phyloP scores from a whole-genome alignment of 2,329 filamentous ascomycete genomes.

The Sporothrix protearum region DNA sequence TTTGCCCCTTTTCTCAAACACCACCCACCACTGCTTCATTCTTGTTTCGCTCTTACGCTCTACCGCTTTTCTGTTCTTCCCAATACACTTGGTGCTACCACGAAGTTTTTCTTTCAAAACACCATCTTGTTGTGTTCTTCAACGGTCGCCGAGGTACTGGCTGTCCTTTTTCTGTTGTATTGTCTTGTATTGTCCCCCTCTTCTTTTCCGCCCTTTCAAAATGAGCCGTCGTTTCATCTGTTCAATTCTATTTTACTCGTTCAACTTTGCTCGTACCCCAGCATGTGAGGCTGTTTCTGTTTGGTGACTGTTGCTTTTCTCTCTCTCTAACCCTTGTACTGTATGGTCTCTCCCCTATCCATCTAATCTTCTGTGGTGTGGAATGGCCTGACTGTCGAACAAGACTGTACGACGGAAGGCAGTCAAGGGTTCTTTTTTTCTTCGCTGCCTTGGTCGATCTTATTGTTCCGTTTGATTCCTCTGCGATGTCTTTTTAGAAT shows the following conservation, averaged over 20 bases:
- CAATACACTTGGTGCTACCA: not conserved
- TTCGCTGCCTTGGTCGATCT: not conserved
- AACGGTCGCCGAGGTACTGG: not conserved
- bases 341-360: not conserved
- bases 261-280: not conserved
- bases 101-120: not conserved
- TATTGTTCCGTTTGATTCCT: not conserved
- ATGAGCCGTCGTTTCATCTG: not conserved
- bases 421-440: not conserved
- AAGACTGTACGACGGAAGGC: not conserved
- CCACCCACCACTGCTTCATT: not conserved
- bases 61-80: not conserved
- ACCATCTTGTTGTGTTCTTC: not conserved
- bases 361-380: not conserved
- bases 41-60: not conserved
- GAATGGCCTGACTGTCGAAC: not conserved
- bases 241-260: not conserved
- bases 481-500: not conserved
- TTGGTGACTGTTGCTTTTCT: not conserved
- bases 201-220: too few species aligned
- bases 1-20: not conserved
- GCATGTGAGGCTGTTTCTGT: constrained; percentile 1
- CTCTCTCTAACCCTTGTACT: not conserved
- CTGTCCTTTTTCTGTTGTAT: constrained; percentile 5
- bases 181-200: not conserved